Evolutionary conservation across 768 basidiomycete genomes (phyloP), one percentile per base, ranked within the genome.

Genomic region (Lactifluus volemus): DNA sequence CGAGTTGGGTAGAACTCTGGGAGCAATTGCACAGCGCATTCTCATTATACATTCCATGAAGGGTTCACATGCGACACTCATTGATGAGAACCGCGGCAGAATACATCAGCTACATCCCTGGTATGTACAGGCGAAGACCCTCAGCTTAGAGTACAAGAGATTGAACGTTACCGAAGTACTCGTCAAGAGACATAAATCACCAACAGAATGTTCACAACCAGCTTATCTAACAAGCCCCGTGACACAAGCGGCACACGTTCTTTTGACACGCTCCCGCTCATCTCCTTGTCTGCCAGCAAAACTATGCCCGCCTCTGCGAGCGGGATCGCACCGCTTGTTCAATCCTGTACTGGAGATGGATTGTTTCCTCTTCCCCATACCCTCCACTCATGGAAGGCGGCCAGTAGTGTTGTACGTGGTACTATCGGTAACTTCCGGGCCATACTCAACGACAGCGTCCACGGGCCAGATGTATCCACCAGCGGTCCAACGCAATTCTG

Each of bases 381-480:
- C 65, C 73, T 60, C 74, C 78, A 79, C 73, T 19, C 78, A 76
- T 30, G 79, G 36, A 79, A 67, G 14, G 79, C 70, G 21, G 73
- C 77, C 21, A 36, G 64, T 65, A 60, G 63, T 73, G 49, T 39
- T 68, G 51, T 66, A 65, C 2, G 70, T 68, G 53, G 58, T 68
- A 21, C 74, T 72, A 8, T 65, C 63, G 58, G 76, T 72, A 42
- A 84, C 81, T 54, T 75, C 75, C 42, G 77, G 77, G 58, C 63
- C 60, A 36, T 81, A 79, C 67, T 90, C 86, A 19, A 90, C 84
- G 0, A 81, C 79, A 53, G 81, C 81, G 67, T 88, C 85, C 29
- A 82, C 76, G 0, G 88, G 84, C 89, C 90, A 92, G 63, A 92
- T 77, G 70, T 86, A 90, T 19, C 88, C 88, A 2, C 88, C 89